A percentile compares a stretch with the other conserved stretches of the same genome.
Evolutionary conservation across 208 protist genomes (phyloP).

Genomic region (Crithidia expoeki): DNA sequence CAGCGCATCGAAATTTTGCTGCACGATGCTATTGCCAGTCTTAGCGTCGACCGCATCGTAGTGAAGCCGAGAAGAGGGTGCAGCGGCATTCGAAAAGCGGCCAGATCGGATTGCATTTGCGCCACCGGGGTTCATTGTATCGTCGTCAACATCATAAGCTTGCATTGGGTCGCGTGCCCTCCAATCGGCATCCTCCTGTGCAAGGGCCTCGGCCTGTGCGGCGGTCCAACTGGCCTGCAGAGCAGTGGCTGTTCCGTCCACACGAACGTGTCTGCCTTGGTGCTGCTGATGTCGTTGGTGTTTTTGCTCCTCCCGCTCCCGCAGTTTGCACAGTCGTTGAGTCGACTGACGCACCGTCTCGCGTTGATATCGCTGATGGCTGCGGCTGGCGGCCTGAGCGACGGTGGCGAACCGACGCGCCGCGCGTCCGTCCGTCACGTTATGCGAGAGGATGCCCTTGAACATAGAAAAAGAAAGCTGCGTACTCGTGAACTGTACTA

Average conservation of each 20-base stretch:
- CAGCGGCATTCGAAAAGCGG: neutral
- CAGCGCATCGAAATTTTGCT: slow-evolving; percentile 71
- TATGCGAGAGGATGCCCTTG: slow-evolving; percentile 11
- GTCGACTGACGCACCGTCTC: slow-evolving; percentile 14
- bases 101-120: too few relatives aligned
- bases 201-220: slow-evolving; percentile 20
- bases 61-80: neutral
- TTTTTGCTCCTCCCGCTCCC: too few relatives aligned
- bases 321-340: neutral
- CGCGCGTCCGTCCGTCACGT: slow-evolving; percentile 1
- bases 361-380: slow-evolving; percentile 3
- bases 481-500: too few relatives aligned
- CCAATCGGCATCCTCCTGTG: slow-evolving; percentile 25
- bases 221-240: slow-evolving; percentile 14
- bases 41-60: slow-evolving; percentile 61
- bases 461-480: slow-evolving; percentile 21
- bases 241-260: neutral
- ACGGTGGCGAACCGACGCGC: slow-evolving; percentile 24
- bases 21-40: slow-evolving; percentile 66
- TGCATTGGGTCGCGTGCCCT: neutral
- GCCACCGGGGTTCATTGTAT: neutral
- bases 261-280: neutral
- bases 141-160: too few relatives aligned
- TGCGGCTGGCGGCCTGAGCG: neutral
- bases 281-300: neutral